A percentile compares a stretch with the other conserved stretches of the same genome.
These are phyloP conservation scores for Quercus ilex DNA, from an alignment of 306 rosid species.

Conservation along the genomic window DNA sequence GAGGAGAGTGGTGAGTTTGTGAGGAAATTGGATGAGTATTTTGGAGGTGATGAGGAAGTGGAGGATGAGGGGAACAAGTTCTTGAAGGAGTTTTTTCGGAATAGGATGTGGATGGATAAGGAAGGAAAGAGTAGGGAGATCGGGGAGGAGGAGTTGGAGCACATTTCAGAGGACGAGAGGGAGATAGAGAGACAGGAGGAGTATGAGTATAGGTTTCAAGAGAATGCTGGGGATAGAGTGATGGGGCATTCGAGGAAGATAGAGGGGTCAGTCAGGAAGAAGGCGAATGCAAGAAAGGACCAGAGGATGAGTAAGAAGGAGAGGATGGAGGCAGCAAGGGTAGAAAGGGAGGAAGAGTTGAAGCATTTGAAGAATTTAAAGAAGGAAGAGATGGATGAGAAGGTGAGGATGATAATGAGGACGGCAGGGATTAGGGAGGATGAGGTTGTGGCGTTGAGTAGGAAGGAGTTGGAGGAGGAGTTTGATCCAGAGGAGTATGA, in stretches of 20 bases:
- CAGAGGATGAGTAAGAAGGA: slow-evolving; percentile 89
- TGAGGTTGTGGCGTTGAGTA: slow-evolving; percentile 47
- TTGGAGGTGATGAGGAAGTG: slow-evolving; percentile 41
- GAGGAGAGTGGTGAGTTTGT: slow-evolving; percentile 29
- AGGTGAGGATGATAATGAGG: slow-evolving; percentile 60
- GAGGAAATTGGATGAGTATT: slow-evolving; percentile 64
- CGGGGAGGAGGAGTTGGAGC: slow-evolving; percentile 56
- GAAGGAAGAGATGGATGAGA: slow-evolving; percentile 82
- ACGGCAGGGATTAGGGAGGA: slow-evolving; percentile 71
- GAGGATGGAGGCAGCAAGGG: slow-evolving; percentile 71
- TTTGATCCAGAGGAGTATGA: slow-evolving; percentile 87
- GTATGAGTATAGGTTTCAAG: slow-evolving; percentile 76
- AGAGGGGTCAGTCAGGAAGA: slow-evolving; percentile 87
- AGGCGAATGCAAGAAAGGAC: slow-evolving; percentile 68
- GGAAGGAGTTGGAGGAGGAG: slow-evolving; percentile 69
- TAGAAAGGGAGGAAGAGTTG: slow-evolving; percentile 91
- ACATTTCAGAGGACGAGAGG: slow-evolving; percentile 64
- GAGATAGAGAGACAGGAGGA: slow-evolving; percentile 77
- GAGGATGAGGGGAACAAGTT: slow-evolving; percentile 48
- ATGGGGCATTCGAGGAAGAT: slow-evolving; percentile 67
- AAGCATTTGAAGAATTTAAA: slow-evolving; percentile 84
- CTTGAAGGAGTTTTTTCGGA: slow-evolving; percentile 56
- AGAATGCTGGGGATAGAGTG: slow-evolving; percentile 69
- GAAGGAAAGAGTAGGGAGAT: slow-evolving; percentile 16
- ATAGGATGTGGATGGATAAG: slow-evolving; percentile 64